Evolutionary conservation across 2,329 filamentous ascomycete species (phyloP).

Genomic region (Monilinia aucupariae): DNA sequence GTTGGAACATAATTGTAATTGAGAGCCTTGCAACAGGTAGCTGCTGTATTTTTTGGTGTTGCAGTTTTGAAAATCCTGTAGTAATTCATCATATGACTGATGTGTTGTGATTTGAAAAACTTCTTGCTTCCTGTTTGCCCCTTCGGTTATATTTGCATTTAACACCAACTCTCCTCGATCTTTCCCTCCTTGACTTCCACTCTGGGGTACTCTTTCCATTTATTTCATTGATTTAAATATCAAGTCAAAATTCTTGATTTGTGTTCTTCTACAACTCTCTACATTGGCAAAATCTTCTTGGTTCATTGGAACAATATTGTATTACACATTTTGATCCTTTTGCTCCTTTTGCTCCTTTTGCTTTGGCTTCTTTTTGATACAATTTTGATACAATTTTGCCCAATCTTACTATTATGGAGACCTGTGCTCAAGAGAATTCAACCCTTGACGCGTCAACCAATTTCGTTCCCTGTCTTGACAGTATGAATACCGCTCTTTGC

Average conservation of each 20-base stretch:
- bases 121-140: background rate
- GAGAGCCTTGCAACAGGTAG: background rate
- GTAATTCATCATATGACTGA: background rate
- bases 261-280: background rate
- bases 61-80: background rate
- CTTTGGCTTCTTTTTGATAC: conserved; percentile 11
- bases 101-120: background rate
- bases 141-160: background rate
- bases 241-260: background rate
- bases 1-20: background rate
- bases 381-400: conserved; percentile 12
- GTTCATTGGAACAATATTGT: conserved; percentile 33
- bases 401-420: conserved; percentile 27
- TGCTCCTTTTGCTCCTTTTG: conserved; percentile 15
- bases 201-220: background rate
- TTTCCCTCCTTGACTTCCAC: background rate
- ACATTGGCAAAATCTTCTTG: conserved; percentile 31
- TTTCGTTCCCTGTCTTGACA: conserved; percentile 28
- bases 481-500: background rate
- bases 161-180: background rate
- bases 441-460: conserved; percentile 22
- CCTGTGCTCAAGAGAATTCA: conserved; percentile 17
- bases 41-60: background rate
- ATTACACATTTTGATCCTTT: conserved; percentile 31
- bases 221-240: background rate